Evolutionary conservation across 331 rosid genomes (phyloP).

Genomic region (Pyracantha coccinea): DNA sequence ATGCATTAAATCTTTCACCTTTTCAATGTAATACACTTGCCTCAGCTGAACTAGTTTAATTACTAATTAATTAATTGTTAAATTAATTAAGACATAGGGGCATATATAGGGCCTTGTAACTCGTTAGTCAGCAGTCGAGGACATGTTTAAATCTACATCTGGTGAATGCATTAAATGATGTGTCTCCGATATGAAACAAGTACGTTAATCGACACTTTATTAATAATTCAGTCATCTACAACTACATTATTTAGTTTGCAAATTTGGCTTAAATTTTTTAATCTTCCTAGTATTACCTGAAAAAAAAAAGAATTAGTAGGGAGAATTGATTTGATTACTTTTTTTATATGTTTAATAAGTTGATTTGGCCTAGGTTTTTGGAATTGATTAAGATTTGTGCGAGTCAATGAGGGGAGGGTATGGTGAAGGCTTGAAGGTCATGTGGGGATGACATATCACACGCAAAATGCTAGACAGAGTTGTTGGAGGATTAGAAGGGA

Average conservation of each 20-base stretch:
- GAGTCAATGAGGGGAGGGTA: conserved; percentile 10
- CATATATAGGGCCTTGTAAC: conserved; percentile 22
- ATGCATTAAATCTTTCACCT: not conserved
- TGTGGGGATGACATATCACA: conserved; percentile 27
- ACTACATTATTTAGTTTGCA: too few relatives aligned
- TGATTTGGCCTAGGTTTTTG: conserved; percentile 23
- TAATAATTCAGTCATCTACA: too few relatives aligned
- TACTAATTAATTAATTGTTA: not conserved
- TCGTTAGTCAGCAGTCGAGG: conserved; percentile 15
- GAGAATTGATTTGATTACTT: not conserved
- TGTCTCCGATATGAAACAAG: too few relatives aligned
- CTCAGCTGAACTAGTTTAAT: not conserved
- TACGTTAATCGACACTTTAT: too few relatives aligned
- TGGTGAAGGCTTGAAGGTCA: conserved; percentile 6
- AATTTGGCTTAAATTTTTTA: too few relatives aligned
- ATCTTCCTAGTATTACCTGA: too few relatives aligned
- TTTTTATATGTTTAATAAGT: not conserved
- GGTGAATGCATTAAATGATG: conserved; percentile 18
- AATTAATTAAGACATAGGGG: not conserved
- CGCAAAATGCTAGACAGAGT: conserved; percentile 28
- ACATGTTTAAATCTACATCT: conserved; percentile 4
- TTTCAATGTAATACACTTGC: conserved; percentile 2
- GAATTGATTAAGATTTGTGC: conserved; percentile 1
- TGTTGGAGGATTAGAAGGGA: conserved; percentile 48
- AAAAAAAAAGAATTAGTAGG: not conserved